Evolutionary conservation across 805 yeast genomes (phyloP).

Genomic region (Candida maltosa): DNA sequence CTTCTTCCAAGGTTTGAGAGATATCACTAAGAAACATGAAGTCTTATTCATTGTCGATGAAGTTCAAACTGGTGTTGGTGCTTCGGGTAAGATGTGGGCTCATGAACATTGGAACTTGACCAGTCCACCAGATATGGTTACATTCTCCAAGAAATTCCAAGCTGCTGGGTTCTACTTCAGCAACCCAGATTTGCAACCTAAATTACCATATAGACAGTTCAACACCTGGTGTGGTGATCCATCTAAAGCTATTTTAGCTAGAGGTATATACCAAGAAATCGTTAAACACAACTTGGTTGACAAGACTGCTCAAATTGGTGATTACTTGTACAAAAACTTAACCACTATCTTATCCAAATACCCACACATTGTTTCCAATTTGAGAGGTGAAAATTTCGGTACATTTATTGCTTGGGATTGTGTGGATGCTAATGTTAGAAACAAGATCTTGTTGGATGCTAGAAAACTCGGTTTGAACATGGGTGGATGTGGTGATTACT

Average conservation of each 20-base stretch:
- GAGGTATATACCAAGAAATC: conserved; percentile 56
- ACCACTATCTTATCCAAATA: conserved; percentile 33
- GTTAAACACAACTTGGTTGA: conserved; percentile 45
- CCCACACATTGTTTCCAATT: conserved; percentile 41
- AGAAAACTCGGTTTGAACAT: conserved; percentile 57
- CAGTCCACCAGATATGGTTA: conserved; percentile 65
- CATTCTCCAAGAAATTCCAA: conserved; percentile 71
- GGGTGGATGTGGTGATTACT: conserved; percentile 63
- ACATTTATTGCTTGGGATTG: conserved; percentile 67
- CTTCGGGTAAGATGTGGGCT: conserved; percentile 71
- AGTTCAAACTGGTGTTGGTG: conserved; percentile 75
- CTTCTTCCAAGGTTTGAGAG: conserved; percentile 63
- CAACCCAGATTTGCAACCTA: conserved; percentile 57
- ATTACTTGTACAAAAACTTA: conserved; percentile 47
- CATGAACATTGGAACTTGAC: conserved; percentile 65
- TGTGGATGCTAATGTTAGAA: conserved; percentile 41
- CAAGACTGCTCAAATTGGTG: conserved; percentile 51
- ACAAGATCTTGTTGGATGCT: conserved; percentile 41
- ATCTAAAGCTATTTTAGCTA: conserved; percentile 62
- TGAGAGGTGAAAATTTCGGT: conserved; percentile 64
- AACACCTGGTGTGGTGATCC: conserved; percentile 83
- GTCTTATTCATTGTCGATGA: conserved; percentile 65
- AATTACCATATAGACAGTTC: conserved; percentile 64
- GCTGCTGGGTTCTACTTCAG: conserved; percentile 69
- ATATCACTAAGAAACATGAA: conserved; percentile 53